Base-by-base conservation (phyloP, 176 grass and related monocot genomes). In the Dactylis glomerata region DNA sequence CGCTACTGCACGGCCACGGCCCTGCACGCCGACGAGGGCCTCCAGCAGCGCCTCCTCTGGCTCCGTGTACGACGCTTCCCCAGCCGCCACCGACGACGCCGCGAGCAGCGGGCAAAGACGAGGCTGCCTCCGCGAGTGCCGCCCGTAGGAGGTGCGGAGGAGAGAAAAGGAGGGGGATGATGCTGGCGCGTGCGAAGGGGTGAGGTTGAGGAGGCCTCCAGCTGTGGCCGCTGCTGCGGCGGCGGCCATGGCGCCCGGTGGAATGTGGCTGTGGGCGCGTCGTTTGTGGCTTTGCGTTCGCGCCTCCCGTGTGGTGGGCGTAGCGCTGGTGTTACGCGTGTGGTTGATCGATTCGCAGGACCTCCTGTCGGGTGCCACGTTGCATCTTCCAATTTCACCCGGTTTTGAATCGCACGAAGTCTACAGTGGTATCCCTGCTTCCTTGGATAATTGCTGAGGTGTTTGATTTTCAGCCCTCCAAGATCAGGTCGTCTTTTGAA, bases 21-120 rank as follows among this genome's bases (percentile, higher is more conserved):
- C 95, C 80, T 92, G 95, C 8, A 95, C 87, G 20, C 95, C 95
- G 45, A 93, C 82, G 12, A 98, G 87, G n/a, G 92, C 92, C 46
- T 98, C 95, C 22, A 98, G 20, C 14, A 98, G 89, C 7, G 65
- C 83, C 12, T 63, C 40, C 80, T 95, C 95, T 15, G 87, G 82
- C 3, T 87, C 92, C 2, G 85, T 90, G 82, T 90, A 90, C n/a
- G 67, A 81, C 13, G 54, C 34, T 71, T 30, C 80, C 19, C 24
- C 76, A 1, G 73, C 44, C 55, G 61, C 67, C n/a, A 80, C 80
- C 36, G 74, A 82, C 47, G 58, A 54, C 75, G 85, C 56, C 32
- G 41, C 75, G 11, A 24, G 61, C 57, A 76, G 68, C 44, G 23
- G 57, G 22, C 56, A 42, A 19, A 37, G 72, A 36, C 36, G 17